A percentile compares a stretch with the other conserved stretches of the same genome.
Conservation (phyloP, 495 filamentous ascomycete genomes). For the Thozetella sp. region DNA sequence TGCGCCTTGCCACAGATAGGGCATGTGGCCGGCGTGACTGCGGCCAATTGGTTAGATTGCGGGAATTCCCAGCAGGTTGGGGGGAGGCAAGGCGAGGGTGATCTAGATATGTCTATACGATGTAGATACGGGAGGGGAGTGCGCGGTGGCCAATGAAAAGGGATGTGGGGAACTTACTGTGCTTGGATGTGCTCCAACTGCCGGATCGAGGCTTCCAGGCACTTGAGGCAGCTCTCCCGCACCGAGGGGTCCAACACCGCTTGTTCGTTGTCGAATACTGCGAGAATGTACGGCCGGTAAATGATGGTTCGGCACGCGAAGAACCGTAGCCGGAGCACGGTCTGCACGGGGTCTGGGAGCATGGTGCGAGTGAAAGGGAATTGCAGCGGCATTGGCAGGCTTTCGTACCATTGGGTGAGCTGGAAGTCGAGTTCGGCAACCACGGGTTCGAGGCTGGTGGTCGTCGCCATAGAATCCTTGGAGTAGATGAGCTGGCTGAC, state of each 20-base stretch:
- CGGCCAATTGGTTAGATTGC: constrained; percentile 46
- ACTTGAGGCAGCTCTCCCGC: constrained; percentile 76
- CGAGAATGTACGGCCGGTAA: constrained; percentile 79
- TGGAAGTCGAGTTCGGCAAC: constrained; percentile 82
- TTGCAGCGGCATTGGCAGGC: constrained; percentile 69
- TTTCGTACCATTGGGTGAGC: constrained; percentile 83
- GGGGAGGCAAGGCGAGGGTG: constrained; percentile 17
- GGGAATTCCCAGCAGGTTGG: constrained; percentile 9
- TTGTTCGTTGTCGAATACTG: constrained; percentile 77
- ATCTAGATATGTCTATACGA: constrained; percentile 12
- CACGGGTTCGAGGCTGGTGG: constrained; percentile 71
- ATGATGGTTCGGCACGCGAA: constrained; percentile 86
- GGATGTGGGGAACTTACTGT: constrained; percentile 54
- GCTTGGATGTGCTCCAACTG: constrained; percentile 79
- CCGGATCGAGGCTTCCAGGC: constrained; percentile 77
- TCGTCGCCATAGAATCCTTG: constrained; percentile 68
- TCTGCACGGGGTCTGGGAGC: constrained; percentile 74
- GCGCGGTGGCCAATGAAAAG: constrained; percentile 11
- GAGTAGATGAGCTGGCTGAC: constrained; percentile 82
- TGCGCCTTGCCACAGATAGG: constrained; percentile 86
- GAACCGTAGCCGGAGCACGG: constrained; percentile 76
- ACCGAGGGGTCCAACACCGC: constrained; percentile 68
- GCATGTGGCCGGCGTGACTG: constrained; percentile 80
- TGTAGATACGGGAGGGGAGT: neutral
- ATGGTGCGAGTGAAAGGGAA: constrained; percentile 70